Conservation (phyloP, 345 rosid species). For the Anacardium occidentale region DNA sequence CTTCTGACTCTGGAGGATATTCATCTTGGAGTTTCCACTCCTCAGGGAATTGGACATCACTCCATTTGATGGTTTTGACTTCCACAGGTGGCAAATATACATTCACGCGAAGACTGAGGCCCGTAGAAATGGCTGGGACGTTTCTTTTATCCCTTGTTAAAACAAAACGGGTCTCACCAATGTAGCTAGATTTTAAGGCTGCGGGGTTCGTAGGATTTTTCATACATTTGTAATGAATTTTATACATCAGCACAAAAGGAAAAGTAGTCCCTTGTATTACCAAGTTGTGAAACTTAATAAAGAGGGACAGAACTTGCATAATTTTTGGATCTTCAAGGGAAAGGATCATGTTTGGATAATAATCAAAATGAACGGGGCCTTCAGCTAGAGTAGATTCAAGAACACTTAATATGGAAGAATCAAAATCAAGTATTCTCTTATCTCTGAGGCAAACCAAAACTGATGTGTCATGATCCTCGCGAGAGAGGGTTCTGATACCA, state of each 20-base stretch:
- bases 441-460: slow-evolving; percentile 6
- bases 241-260: background rate
- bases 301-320: background rate
- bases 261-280: background rate
- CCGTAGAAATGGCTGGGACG: too few relatives aligned
- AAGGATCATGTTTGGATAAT: background rate
- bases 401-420: background rate
- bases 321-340: background rate
- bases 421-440: background rate
- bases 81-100: background rate
- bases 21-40: background rate
- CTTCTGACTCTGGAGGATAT: background rate
- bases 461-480: background rate
- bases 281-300: background rate
- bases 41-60: slow-evolving; percentile 6
- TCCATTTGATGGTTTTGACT: background rate
- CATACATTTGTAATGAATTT: slow-evolving; percentile 9
- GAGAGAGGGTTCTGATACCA: background rate
- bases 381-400: background rate
- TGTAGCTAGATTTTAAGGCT: background rate
- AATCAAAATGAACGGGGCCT: slow-evolving; percentile 2
- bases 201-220: background rate
- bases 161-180: background rate
- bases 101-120: too few relatives aligned
- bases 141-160: background rate